Percentiles rank a stretch among this genome's conserved stretches.
These are phyloP conservation scores for Acanthamoeba royreba DNA, from an alignment of 208 protist species.

Conservation along the genomic window DNA sequence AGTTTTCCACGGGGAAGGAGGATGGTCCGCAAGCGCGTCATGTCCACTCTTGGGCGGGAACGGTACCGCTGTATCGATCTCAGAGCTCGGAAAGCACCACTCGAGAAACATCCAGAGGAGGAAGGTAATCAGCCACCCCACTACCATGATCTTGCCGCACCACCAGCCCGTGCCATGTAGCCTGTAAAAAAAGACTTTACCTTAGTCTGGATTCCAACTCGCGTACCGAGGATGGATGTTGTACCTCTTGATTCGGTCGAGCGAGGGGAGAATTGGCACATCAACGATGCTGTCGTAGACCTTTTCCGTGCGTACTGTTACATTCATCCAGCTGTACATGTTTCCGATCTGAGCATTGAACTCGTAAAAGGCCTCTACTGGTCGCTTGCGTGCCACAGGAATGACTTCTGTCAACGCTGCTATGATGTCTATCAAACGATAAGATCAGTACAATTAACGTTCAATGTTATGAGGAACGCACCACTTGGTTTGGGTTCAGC, in stretches of 20 bases:
- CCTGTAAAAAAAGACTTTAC: slow-evolving; percentile 76
- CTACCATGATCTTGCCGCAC: slow-evolving; percentile 89
- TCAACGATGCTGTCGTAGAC: slow-evolving; percentile 87
- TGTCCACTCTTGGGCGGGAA: slow-evolving; percentile 73
- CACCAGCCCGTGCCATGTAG: slow-evolving; percentile 86
- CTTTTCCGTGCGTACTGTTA: slow-evolving; percentile 89
- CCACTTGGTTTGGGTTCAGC: background rate
- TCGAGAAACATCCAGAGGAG: slow-evolving; percentile 85
- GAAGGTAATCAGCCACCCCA: slow-evolving; percentile 77
- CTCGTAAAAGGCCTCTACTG: slow-evolving; percentile 81
- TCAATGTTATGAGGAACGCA: background rate
- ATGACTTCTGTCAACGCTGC: slow-evolving; percentile 37
- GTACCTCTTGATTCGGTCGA: slow-evolving; percentile 57
- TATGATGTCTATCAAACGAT: background rate
- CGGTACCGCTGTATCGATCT: slow-evolving; percentile 90
- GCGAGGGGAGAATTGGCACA: slow-evolving; percentile 38
- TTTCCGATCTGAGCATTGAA: slow-evolving; percentile 86
- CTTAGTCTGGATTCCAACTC: background rate
- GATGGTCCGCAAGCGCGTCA: background rate
- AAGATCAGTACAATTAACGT: background rate
- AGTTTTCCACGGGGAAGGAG: background rate
- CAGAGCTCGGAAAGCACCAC: slow-evolving; percentile 78
- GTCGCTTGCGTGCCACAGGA: background rate
- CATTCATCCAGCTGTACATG: slow-evolving; percentile 95
- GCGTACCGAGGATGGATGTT: background rate